These are phyloP conservation scores for Ophiocordyceps camponoti-floridani DNA, from an alignment of 2,329 filamentous ascomycete genomes.

Conservation along the genomic window DNA sequence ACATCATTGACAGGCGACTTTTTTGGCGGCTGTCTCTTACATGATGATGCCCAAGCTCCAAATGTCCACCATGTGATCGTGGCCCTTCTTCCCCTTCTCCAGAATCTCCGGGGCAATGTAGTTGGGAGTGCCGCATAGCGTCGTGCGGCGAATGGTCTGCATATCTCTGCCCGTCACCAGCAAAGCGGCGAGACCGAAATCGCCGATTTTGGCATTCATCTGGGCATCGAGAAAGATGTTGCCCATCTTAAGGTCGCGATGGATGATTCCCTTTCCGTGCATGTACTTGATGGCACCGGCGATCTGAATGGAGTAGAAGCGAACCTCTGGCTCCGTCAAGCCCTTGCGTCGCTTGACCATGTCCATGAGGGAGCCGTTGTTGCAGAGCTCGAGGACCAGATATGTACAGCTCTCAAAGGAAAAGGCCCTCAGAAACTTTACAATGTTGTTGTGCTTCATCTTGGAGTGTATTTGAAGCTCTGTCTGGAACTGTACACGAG, in stretches of 20 bases:
- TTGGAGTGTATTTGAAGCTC: slow-evolving; percentile 98
- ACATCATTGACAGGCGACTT: not conserved
- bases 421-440: slow-evolving; percentile 88
- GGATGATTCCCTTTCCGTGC: slow-evolving; percentile 88
- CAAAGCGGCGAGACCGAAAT: slow-evolving; percentile 87
- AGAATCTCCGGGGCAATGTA: slow-evolving; percentile 96
- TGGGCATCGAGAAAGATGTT: slow-evolving; percentile 88
- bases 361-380: slow-evolving; percentile 92
- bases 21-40: slow-evolving; percentile 19
- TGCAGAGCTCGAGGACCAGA: slow-evolving; percentile 83
- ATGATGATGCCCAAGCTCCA: slow-evolving; percentile 98
- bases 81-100: slow-evolving; percentile 82
- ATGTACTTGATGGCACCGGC: slow-evolving; percentile 97
- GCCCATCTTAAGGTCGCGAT: slow-evolving; percentile 93
- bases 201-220: slow-evolving; percentile 97
- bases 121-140: slow-evolving; percentile 91
- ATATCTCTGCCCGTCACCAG: slow-evolving; percentile 83
- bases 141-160: slow-evolving; percentile 69
- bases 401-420: slow-evolving; percentile 80
- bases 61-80: slow-evolving; percentile 95
- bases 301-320: slow-evolving; percentile 86
- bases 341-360: slow-evolving; percentile 89
- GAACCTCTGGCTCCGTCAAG: slow-evolving; percentile 82
- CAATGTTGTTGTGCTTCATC: slow-evolving; percentile 88
- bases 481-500: slow-evolving; percentile 39